A percentile compares a stretch with the other conserved stretches of the same genome.
phyloP scores from a whole-genome alignment of 2,329 filamentous ascomycete genomes.

The Microcyclospora pomicola region DNA sequence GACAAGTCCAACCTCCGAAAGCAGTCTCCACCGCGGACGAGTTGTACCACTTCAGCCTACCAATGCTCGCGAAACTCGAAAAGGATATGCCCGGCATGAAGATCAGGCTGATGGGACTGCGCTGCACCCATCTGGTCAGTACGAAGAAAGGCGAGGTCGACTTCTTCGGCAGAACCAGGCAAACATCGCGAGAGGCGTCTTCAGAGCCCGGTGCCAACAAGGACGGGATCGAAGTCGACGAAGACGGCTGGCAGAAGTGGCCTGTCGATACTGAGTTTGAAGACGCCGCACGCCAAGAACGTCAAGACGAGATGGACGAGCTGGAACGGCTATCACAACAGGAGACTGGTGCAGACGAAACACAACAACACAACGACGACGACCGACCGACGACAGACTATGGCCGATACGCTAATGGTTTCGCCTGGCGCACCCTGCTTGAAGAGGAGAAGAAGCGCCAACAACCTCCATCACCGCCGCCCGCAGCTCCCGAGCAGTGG shows the following conservation, averaged over 20 bases:
- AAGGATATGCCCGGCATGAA: slow-evolving; percentile 69
- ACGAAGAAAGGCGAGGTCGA: slow-evolving; percentile 67
- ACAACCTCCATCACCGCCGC: slow-evolving; percentile 1
- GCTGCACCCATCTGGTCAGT: slow-evolving; percentile 76
- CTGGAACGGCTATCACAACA: slow-evolving; percentile 50
- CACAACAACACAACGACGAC: no score
- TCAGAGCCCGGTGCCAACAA: slow-evolving; percentile 10
- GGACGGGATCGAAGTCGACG: slow-evolving; percentile 23
- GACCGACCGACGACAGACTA: slow-evolving; percentile 10
- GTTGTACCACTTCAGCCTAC: slow-evolving; percentile 65
- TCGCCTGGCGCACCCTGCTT: slow-evolving; percentile 19
- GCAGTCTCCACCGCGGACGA: slow-evolving; percentile 64
- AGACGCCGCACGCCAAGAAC: slow-evolving; percentile 44
- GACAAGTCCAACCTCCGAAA: slow-evolving; percentile 62
- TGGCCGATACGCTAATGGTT: slow-evolving; percentile 20
- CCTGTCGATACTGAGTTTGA: slow-evolving; percentile 51
- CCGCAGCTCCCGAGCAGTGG: slow-evolving; percentile 43
- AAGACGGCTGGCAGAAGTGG: slow-evolving; percentile 52
- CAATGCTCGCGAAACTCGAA: slow-evolving; percentile 72
- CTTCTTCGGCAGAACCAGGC: slow-evolving; percentile 53
- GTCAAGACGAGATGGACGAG: slow-evolving; percentile 47
- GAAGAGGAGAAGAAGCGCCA: slow-evolving; percentile 15
- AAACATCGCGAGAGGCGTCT: slow-evolving; percentile 23
- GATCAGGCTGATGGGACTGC: slow-evolving; percentile 72
- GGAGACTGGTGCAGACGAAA: background rate